Evolutionary conservation across 2,329 filamentous ascomycete species (phyloP), one percentile per base, ranked within the genome.

Genomic region (Xylaria multiplex): DNA sequence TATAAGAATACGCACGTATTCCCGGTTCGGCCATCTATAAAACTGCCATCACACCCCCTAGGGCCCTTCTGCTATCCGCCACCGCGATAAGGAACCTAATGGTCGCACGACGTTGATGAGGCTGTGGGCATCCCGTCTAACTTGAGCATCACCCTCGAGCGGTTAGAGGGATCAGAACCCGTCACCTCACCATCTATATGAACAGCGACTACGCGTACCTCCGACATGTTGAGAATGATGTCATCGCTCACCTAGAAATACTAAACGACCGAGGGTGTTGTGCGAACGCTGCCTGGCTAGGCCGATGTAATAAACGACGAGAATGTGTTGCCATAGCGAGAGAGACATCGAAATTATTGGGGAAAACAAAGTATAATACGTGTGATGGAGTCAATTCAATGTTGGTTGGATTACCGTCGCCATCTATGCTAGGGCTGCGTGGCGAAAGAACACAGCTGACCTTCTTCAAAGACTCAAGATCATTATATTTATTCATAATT

Each of bases 21-120:
- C 69, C 75, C 40, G 77, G 79, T 59, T 83, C 82, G 1, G 81
- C 79, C 42, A 79, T 85, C 43, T 83, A 85, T 70, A 82, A 83
- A 59, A 80, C 81, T 72, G 81, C 82, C 22, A 81, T 84, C 64
- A 81, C 82, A 64, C 77, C 78, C 3, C 78, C 78, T 30, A 79
- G 80, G 62, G 76, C 77, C 49, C 82, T 81, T 68, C 72, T 85
- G 16, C 82, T 84, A 73, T 83, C 82, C 11, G 82, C 83, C 22
- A 82, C 84, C 68, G 79, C 82, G 68, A 75, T 74, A 30, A 81
- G 79, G 57, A 83, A 84, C 72, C 80, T 80, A 62, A 79, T 78
- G 75, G 77, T 73, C 75, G 14, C 77, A 78, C 56, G 48, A 13
- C 6, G 69, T 75, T 58, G 68, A 72, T 48, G 27, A 5, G 7